These are phyloP conservation scores for Penicillium frequentans DNA, from an alignment of 2,329 filamentous ascomycete genomes.

Conservation along the genomic window DNA sequence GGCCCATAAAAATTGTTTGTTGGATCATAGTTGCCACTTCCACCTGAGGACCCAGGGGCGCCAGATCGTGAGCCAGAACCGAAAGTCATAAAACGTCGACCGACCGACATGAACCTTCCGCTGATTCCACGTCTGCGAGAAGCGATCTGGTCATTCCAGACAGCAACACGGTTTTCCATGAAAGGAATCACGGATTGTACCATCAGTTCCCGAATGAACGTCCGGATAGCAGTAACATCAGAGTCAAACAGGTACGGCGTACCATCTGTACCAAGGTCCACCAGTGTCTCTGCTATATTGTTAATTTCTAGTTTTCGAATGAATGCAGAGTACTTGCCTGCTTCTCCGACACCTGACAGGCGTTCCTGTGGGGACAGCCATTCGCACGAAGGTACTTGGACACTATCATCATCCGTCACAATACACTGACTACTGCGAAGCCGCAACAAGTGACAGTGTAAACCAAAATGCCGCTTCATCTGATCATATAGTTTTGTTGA, in stretches of 20 bases:
- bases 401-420: slow-evolving; percentile 87
- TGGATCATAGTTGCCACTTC: slow-evolving; percentile 70
- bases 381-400: slow-evolving; percentile 75
- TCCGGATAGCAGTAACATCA: slow-evolving; percentile 81
- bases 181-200: slow-evolving; percentile 91
- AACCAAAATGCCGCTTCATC: slow-evolving; percentile 97
- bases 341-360: slow-evolving; percentile 68
- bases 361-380: slow-evolving; percentile 91
- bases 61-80: slow-evolving; percentile 65
- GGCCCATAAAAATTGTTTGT: slow-evolving; percentile 78
- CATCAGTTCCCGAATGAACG: slow-evolving; percentile 91
- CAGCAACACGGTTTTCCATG: slow-evolving; percentile 87
- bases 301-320: slow-evolving; percentile 5
- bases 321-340: slow-evolving; percentile 44
- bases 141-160: slow-evolving; percentile 97
- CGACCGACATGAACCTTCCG: slow-evolving; percentile 91
- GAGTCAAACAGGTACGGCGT: slow-evolving; percentile 84
- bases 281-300: slow-evolving; percentile 32
- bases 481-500: slow-evolving; percentile 92
- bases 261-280: slow-evolving; percentile 66
- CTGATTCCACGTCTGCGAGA: slow-evolving; percentile 84
- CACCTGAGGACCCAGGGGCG: slow-evolving; percentile 47
- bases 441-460: slow-evolving; percentile 90
- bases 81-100: slow-evolving; percentile 85
- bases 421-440: slow-evolving; percentile 82